phyloP scores from a whole-genome alignment of 352 stramenopile genomes.

The Pythium phragmiticola region DNA sequence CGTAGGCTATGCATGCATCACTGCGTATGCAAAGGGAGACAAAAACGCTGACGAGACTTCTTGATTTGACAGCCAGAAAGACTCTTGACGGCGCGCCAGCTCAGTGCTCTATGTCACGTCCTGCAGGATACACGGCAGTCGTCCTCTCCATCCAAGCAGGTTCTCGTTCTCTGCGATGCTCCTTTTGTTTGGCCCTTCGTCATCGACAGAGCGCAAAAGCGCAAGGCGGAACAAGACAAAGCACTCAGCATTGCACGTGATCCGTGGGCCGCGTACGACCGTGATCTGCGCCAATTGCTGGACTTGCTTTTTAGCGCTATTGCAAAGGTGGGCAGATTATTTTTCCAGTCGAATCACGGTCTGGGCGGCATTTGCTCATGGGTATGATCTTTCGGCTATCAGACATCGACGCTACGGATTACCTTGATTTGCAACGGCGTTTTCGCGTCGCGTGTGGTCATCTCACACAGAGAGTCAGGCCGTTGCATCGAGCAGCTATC shows the following conservation, averaged over 20 bases:
- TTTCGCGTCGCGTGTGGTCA: slow-evolving; percentile 32
- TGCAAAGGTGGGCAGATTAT: slow-evolving; percentile 4
- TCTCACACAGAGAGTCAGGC: slow-evolving; percentile 30
- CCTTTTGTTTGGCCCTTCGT: slow-evolving; percentile 42
- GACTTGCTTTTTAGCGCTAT: slow-evolving; percentile 15
- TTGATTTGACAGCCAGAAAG: slow-evolving; percentile 11
- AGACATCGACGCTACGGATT: slow-evolving; percentile 41
- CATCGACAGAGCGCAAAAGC: not conserved
- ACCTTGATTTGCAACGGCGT: slow-evolving; percentile 43
- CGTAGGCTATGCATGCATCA: not conserved
- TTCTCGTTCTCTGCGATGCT: slow-evolving; percentile 54
- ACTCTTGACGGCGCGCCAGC: slow-evolving; percentile 12
- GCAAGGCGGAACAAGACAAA: slow-evolving; percentile 18
- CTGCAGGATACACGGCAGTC: not conserved
- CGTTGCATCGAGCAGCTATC: slow-evolving; percentile 48
- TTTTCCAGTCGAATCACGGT: not conserved
- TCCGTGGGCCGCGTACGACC: slow-evolving; percentile 19
- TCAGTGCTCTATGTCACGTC: not conserved
- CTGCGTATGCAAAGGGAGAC: too few relatives aligned
- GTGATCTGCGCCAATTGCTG: slow-evolving; percentile 11
- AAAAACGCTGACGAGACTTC: not conserved
- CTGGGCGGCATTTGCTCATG: not conserved
- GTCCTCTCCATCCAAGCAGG: slow-evolving; percentile 7
- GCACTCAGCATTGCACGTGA: slow-evolving; percentile 16
- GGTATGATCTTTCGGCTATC: not conserved